These are phyloP conservation scores for Trichoderma guizhouense DNA, from an alignment of 2,329 filamentous ascomycete species.

Conservation along the genomic window DNA sequence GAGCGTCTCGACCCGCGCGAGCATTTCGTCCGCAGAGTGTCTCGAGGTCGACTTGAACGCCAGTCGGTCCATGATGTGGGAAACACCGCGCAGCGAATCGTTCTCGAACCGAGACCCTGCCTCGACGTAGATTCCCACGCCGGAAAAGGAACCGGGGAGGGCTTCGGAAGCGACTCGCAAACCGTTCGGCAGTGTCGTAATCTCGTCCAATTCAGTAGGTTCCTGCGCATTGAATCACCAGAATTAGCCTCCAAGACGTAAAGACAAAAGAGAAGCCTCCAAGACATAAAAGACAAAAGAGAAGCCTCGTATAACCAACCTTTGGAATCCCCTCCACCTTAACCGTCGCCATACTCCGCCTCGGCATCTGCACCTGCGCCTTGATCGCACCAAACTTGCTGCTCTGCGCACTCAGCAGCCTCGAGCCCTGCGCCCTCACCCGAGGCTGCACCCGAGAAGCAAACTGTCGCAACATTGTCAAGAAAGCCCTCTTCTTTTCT, in stretches of 20 bases:
- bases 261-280: background rate
- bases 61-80: constrained; percentile 91
- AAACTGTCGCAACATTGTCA: constrained; percentile 37
- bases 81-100: constrained; percentile 77
- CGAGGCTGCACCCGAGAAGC: constrained; percentile 31
- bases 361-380: constrained; percentile 20
- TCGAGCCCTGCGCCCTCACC: constrained; percentile 26
- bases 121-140: constrained; percentile 93
- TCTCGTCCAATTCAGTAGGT: constrained; percentile 78
- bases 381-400: constrained; percentile 19
- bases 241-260: background rate
- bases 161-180: constrained; percentile 93
- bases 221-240: constrained; percentile 45
- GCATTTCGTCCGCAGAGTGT: constrained; percentile 75
- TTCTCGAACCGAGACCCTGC: constrained; percentile 94
- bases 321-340: constrained; percentile 37
- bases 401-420: constrained; percentile 25
- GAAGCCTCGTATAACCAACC: constrained; percentile 22
- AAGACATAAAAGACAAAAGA: background rate
- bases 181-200: constrained; percentile 88
- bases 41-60: constrained; percentile 86
- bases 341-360: constrained; percentile 33
- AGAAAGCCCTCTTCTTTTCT: background rate
- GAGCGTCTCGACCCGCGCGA: constrained; percentile 80
- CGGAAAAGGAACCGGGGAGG: constrained; percentile 89